Evolutionary conservation across 1,284 basidiomycete species (phyloP), one percentile per base, ranked within the genome.

Genomic region (Irpex lacteus): DNA sequence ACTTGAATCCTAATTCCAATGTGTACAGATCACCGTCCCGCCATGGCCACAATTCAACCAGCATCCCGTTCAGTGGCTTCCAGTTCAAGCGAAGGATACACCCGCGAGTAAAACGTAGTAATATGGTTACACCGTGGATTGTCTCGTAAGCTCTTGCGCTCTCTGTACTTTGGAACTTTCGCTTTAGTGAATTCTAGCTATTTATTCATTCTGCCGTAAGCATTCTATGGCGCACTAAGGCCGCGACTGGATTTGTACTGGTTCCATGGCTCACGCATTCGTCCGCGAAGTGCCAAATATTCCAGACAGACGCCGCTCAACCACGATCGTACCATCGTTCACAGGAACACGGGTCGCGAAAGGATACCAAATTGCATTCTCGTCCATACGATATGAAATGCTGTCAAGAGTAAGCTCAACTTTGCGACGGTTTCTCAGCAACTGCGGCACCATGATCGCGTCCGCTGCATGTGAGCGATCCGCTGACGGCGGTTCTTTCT

Each of bases 1-100:
- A 34, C 53, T 59, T 62, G 36, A 36, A 32, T 52, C 8, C n/a
- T 19, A 11, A 21, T 62, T 57, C 8, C 49, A 13, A 61, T 19
- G 59, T 26, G 15, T 32, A 1, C 62, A 91, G 90, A 72, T 81
- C 49, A 78, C 87, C n/a, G 67, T 92, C 4, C 90, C 90, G 0
- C 86, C 86, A 9, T 92, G 91, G 91, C 83, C 85, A 0, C 76
- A 82, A 72, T 90, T 82, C 74, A 90, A 88, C 67, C 75, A 74
- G 15, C 80, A 91, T 70, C 84, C 89, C 18, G 84, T 90, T 56
- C 77, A 81, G 67, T 92, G 90, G 90, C 75, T 88, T 47, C 78
- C 85, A 19, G 72, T 71, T 7, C 73, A 72, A 61, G 71, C 70
- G 13, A 71, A 71, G 62, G 70, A 68, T 40, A 65, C 55, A 56